Base-by-base conservation (phyloP, 139 green algal genomes). In the Limnomonas spitsbergensis region DNA sequence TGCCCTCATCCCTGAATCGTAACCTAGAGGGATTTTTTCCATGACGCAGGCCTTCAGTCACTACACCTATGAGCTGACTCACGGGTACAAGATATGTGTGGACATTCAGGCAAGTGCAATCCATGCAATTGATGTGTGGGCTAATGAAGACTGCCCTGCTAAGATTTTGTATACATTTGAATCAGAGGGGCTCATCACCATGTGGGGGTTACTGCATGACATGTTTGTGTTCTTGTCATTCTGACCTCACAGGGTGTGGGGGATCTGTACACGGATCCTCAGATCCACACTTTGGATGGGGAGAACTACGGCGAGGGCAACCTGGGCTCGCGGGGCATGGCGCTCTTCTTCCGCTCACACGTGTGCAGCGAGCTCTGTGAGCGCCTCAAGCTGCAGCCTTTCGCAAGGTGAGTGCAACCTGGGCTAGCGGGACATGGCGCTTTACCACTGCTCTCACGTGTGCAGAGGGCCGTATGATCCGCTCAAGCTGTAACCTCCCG, bases 261-360 rank as follows among this genome's bases (percentile, higher is more conserved):
- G 2, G 80, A 88, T 78, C 53, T 87, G 7, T 88, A 88, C 81
- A 90, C 86, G 0, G 81, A 89, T 66, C 84, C 84, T 2, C 82
- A 86, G 69, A 77, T 85, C 38, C 75, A 81, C 80, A 85, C 73
- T 24, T 37, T 79, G 56, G 81, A 82, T 69, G 80, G 75, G 2
- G 9, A 73, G 24, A 70, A 54, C 7, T 82, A 78, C 42, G 81
- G 81, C 2, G 66, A 37, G 20, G 76, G 80, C 68, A 78, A 84
- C 42, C 73, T 80, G 42, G 80, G 73, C 1, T n/a, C 56, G 56
- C 6, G 72, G 20, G 84, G 86, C 67, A 85, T 88, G 81, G 83
- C 79, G 40, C 80, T 89, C 37, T 89, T 90, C 75, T 90, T 90
- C 80, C 37, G 80, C 20, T 80, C 73, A 1, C 86, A 90, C 72